A percentile compares a stretch with the other conserved stretches of the same genome.
These are phyloP conservation scores for Phialophora verrucosa DNA, from an alignment of 2,329 filamentous ascomycete species.

Conservation along the genomic window DNA sequence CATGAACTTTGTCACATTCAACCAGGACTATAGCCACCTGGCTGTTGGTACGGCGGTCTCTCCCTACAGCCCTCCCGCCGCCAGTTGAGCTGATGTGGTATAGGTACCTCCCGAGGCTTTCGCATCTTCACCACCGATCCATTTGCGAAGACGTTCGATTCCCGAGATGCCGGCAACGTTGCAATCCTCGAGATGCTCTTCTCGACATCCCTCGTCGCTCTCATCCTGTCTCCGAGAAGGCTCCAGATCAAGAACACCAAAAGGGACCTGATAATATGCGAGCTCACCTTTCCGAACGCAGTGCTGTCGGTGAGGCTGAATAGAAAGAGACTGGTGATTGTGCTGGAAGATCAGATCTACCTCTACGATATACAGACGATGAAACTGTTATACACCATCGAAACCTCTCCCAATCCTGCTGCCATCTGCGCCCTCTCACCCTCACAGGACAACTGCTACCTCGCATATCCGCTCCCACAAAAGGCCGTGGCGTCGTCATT, in stretches of 20 bases:
- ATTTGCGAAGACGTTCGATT: slow-evolving; percentile 92
- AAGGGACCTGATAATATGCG: slow-evolving; percentile 87
- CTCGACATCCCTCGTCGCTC: slow-evolving; percentile 91
- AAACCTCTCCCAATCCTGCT: slow-evolving; percentile 86
- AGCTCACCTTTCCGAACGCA: slow-evolving; percentile 96
- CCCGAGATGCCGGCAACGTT: slow-evolving; percentile 85
- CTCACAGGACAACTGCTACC: slow-evolving; percentile 92
- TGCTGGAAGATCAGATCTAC: slow-evolving; percentile 95
- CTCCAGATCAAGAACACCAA: slow-evolving; percentile 94
- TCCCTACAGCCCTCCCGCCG: slow-evolving; percentile 1
- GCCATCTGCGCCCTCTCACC: slow-evolving; percentile 92
- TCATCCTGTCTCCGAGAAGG: slow-evolving; percentile 88
- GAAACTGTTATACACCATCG: slow-evolving; percentile 89
- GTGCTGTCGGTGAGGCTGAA: slow-evolving; percentile 93
- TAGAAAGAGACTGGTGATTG: slow-evolving; percentile 88
- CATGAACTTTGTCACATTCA: slow-evolving; percentile 99
- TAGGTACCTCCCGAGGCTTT: slow-evolving; percentile 91
- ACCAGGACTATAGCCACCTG: slow-evolving; percentile 97
- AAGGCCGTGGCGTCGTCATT: slow-evolving; percentile 61
- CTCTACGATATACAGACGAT: slow-evolving; percentile 99
- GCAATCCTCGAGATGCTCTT: slow-evolving; percentile 98
- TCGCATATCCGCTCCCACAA: slow-evolving; percentile 87
- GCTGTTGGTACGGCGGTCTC: slow-evolving; percentile 74
- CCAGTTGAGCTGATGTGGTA: slow-evolving; percentile 33
- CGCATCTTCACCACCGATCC: slow-evolving; percentile 97